Conservation (phyloP, 23 red algal genomes). For the Gracilaria gracilis region DNA sequence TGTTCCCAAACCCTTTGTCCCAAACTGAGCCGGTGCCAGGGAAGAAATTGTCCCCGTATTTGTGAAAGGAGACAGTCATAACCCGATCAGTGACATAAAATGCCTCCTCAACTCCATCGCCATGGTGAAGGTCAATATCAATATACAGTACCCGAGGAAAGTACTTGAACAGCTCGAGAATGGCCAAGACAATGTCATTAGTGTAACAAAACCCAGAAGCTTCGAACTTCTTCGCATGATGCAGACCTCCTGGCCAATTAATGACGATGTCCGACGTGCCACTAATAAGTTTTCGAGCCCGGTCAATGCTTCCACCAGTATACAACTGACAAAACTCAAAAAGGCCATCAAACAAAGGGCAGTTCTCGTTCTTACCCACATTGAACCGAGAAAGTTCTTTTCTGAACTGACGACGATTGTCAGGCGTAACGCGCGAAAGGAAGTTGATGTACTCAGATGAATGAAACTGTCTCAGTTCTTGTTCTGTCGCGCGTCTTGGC, state of each 20-base stretch:
- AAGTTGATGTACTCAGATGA: constrained; percentile 66
- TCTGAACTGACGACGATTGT: constrained; percentile 29
- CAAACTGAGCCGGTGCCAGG: constrained; percentile 61
- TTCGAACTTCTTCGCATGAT: constrained; percentile 68
- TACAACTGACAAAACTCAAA: constrained; percentile 76
- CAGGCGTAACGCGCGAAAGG: constrained; percentile 40
- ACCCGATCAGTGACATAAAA: constrained; percentile 76
- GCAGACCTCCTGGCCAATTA: constrained; percentile 79
- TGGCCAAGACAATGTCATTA: constrained; percentile 74
- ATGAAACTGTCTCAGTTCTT: constrained; percentile 65
- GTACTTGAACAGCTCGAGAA: constrained; percentile 68
- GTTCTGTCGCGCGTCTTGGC: constrained; percentile 41
- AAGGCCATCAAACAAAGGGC: constrained; percentile 73
- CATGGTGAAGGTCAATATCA: constrained; percentile 81
- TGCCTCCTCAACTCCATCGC: constrained; percentile 79
- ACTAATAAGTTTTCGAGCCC: constrained; percentile 61
- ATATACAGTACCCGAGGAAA: constrained; percentile 68
- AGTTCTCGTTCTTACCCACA: constrained; percentile 19
- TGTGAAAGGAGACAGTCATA: constrained; percentile 80
- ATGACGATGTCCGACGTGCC: constrained; percentile 70
- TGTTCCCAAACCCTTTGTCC: constrained; percentile 56
- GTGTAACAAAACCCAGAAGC: constrained; percentile 77
- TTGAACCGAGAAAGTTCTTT: constrained; percentile 36
- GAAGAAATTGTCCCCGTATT: constrained; percentile 75
- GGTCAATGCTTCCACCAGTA: constrained; percentile 66